These are phyloP conservation scores for Paulownia fortunei DNA, from an alignment of 257 asterid genomes.

Conservation along the genomic window DNA sequence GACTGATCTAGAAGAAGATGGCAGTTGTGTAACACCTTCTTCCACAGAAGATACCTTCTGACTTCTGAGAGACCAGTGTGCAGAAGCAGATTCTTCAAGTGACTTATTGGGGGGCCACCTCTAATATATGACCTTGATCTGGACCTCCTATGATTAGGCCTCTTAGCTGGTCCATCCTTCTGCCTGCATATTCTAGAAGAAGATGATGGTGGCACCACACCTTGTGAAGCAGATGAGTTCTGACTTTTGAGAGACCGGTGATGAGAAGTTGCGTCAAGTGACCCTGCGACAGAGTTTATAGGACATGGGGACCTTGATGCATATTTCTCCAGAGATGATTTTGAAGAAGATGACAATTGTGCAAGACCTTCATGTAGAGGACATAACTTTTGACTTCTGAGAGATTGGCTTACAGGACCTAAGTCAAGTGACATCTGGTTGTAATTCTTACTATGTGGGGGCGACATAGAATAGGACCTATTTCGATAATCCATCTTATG, in stretches of 20 bases:
- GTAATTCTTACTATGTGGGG: no score
- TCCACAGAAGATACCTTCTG: background rate
- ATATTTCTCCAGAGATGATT: background rate
- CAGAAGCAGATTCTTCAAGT: background rate
- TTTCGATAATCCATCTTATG: no score
- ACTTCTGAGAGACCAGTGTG: background rate
- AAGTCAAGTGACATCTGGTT: no score
- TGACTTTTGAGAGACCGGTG: background rate
- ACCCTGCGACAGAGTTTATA: background rate
- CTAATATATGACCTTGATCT: conserved; percentile 8
- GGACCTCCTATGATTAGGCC: background rate
- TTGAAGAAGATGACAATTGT: background rate
- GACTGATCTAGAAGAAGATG: conserved; percentile 14
- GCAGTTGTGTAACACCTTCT: background rate
- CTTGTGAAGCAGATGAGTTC: background rate
- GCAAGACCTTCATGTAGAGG: background rate
- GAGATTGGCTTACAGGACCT: no score
- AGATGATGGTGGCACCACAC: background rate
- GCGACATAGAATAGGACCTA: no score
- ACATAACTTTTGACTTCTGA: background rate
- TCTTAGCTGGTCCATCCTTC: background rate
- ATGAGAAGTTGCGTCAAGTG: background rate
- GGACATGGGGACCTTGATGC: background rate
- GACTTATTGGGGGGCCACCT: background rate
- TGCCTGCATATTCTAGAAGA: background rate